These are phyloP conservation scores for Wickerhamiella vanderwaltii DNA, from an alignment of 805 yeast species.

Conservation along the genomic window DNA sequence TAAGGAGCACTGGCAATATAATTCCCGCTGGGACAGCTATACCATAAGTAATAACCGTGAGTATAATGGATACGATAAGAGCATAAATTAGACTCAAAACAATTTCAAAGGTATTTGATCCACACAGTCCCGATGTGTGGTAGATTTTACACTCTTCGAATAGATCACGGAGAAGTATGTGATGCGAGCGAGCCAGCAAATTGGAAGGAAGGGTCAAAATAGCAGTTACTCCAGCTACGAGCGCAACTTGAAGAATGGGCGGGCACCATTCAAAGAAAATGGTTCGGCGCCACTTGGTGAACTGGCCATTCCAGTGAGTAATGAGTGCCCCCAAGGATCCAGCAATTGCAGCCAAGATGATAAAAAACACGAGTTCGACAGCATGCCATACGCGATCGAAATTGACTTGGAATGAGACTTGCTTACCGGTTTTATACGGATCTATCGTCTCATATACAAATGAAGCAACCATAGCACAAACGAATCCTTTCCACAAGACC, in stretches of 20 bases:
- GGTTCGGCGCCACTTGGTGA: conserved; percentile 22
- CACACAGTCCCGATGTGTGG: conserved; percentile 15
- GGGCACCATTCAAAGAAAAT: conserved; percentile 19
- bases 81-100: conserved; percentile 30
- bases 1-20: conserved; percentile 92
- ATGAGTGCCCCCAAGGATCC: conserved; percentile 52
- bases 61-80: conserved; percentile 39
- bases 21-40: conserved; percentile 85
- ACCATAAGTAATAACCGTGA: conserved; percentile 62
- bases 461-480: conserved; percentile 63
- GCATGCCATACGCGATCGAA: conserved; percentile 62
- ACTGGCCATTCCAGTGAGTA: conserved; percentile 36
- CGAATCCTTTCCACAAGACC: conserved; percentile 74
- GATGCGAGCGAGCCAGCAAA: conserved; percentile 44
- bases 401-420: conserved; percentile 53
- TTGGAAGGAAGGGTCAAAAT: conserved; percentile 43
- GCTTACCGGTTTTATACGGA: conserved; percentile 39
- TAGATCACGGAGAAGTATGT: conserved; percentile 42
- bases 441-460: conserved; percentile 42
- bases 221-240: conserved; percentile 40
- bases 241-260: conserved; percentile 37
- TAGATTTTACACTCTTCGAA: conserved; percentile 52
- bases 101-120: conserved; percentile 1
- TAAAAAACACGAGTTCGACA: conserved; percentile 59
- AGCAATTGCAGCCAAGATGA: conserved; percentile 57